A percentile compares a stretch with the other conserved stretches of the same genome.
phyloP scores from a whole-genome alignment of 2,329 filamentous ascomycete species.

The Ascocoryne sarcoides region DNA sequence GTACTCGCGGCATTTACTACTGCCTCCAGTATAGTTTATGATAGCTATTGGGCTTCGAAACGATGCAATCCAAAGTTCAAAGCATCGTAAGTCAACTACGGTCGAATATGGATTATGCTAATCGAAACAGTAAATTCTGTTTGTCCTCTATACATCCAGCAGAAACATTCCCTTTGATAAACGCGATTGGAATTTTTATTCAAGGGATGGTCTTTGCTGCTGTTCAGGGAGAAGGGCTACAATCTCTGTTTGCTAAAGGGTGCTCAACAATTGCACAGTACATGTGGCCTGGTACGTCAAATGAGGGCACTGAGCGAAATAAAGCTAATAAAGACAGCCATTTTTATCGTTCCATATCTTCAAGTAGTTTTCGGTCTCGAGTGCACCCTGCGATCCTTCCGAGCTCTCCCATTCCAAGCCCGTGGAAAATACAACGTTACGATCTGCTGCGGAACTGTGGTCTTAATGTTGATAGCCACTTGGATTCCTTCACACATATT shows the following conservation, averaged over 20 bases:
- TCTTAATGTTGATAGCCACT: conserved; percentile 43
- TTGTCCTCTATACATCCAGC: conserved; percentile 28
- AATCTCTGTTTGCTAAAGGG: conserved; percentile 40
- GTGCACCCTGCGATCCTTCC: conserved; percentile 46
- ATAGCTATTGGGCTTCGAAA: conserved; percentile 33
- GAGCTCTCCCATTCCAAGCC: conserved; percentile 45
- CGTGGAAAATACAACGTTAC: conserved; percentile 51
- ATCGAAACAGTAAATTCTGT: conserved; percentile 26
- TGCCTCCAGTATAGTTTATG: conserved; percentile 46
- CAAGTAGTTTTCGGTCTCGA: conserved; percentile 59
- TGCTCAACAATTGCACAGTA: conserved; percentile 47
- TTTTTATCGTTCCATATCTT: conserved; percentile 58
- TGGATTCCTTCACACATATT: conserved; percentile 50
- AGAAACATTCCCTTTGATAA: conserved; percentile 42
- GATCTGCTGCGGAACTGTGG: conserved; percentile 45
- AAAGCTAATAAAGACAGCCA: conserved; percentile 38
- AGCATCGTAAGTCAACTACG: conserved; percentile 32
- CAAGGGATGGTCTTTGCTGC: conserved; percentile 50
- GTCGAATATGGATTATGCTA: conserved; percentile 21
- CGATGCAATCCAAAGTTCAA: conserved; percentile 27
- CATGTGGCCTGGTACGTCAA: conserved; percentile 47
- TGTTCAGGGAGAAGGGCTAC: conserved; percentile 47
- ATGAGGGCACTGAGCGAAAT: not conserved
- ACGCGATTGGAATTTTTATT: conserved; percentile 47
- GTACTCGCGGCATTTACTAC: conserved; percentile 48